phyloP scores from a whole-genome alignment of 2,329 filamentous ascomycete species.

The Coniochaeta prunicola region DNA sequence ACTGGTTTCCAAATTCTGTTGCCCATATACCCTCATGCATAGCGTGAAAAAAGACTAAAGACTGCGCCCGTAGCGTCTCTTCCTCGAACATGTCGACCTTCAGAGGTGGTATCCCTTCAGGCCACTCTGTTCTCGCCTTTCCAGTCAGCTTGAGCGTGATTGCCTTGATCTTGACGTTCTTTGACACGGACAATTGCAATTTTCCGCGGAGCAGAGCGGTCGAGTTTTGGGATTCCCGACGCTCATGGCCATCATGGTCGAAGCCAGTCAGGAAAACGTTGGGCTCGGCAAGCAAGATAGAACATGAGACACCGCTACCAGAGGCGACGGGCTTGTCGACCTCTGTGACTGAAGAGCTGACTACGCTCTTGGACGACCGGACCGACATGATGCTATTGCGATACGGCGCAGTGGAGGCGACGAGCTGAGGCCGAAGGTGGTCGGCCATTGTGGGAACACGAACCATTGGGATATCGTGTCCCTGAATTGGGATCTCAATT shows the following conservation, averaged over 20 bases:
- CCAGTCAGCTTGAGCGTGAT: conserved; percentile 82
- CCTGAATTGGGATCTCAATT: neutral
- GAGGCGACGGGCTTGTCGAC: conserved; percentile 69
- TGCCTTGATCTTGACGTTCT: conserved; percentile 88
- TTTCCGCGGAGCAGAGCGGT: conserved; percentile 83
- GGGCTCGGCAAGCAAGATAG: conserved; percentile 71
- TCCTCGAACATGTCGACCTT: conserved; percentile 81
- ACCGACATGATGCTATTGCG: conserved; percentile 45
- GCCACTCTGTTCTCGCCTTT: conserved; percentile 87
- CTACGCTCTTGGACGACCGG: conserved; percentile 41
- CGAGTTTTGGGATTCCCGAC: conserved; percentile 47
- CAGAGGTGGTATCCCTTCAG: conserved; percentile 84
- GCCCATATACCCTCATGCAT: conserved; percentile 50
- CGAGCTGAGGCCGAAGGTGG: conserved; percentile 15
- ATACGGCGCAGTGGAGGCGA: conserved; percentile 22
- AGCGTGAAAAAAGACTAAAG: conserved; percentile 87
- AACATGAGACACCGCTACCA: conserved; percentile 67
- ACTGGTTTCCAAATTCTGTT: conserved; percentile 56
- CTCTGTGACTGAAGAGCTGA: conserved; percentile 45
- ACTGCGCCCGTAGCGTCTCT: conserved; percentile 80
- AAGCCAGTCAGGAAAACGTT: conserved; percentile 74
- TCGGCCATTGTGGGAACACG: conserved; percentile 20
- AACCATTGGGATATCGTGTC: neutral
- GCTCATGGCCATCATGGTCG: conserved; percentile 57
- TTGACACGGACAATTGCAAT: conserved; percentile 73